Base-by-base conservation (phyloP, 1,139 yeast species). In the Hyphopichia buzzinii region DNA sequence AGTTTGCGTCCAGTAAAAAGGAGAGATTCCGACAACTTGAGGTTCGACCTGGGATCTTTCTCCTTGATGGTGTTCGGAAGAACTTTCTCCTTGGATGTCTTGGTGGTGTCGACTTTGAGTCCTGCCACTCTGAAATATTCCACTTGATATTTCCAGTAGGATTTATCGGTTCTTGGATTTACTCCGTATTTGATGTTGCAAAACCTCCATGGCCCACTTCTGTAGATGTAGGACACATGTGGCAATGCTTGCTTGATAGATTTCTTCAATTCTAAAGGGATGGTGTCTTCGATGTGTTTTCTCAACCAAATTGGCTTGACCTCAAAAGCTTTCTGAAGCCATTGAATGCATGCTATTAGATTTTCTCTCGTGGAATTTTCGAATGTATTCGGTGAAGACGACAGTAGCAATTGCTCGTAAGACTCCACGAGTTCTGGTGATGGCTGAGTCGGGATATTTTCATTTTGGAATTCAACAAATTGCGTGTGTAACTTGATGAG, bases 201-300 rank as follows among this genome's bases (percentile, higher is more conserved):
- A 44, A 88, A 88, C 50, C 97, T 73, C 96, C 96, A 92, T 0
- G 98, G 98, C 0, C 99, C 98, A 52, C 84, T 84, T 24, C 84
- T 79, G 56, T 81, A 85, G 28, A 86, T 74, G 54, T 79, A 92
- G 0, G 96, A 74, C 0, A 89, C 84, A 52, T 85, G 81, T 0
- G 97, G 96, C 34, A 94, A 61, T 0, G 96, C 94, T 43, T 74
- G 80, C 47, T 85, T 82, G 29, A 90, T 59, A 14, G 74, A 72
- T 41, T 74, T 63, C 43, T 72, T 65, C 33, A 77, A 62, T 10
- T 72, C 70, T 3, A 60, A 55, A 0, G 88, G 84, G 2, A 79
- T 67, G 29, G 85, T 62, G 42, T 76, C 73, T 39, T 77, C 79
- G 28, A 92, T 54, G 42, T 86, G 95, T 41, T 84, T 76, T 41